Base-by-base conservation (phyloP, 1,284 basidiomycete genomes). In the Takashimella koratensis region DNA sequence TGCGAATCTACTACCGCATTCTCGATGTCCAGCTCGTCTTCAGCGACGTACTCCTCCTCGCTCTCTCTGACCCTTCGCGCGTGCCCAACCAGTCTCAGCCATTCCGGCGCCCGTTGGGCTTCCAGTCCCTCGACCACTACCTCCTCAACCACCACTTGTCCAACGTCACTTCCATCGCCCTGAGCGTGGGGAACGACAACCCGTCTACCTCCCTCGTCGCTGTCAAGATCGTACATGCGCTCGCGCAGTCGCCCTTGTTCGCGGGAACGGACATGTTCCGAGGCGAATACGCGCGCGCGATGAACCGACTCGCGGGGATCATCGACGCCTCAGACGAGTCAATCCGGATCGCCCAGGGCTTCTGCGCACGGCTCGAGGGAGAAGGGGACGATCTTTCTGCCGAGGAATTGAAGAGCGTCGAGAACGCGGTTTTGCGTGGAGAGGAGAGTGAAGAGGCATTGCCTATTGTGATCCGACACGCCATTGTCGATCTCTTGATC, bases 1-100 rank as follows among this genome's bases (percentile, higher is more conserved):
- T 98, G 43, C 81, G 92, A 56, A 92, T 96, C 61, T 80, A 92
- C 24, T 83, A 86, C 60, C 84, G 91, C 2, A 83, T 90, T 0
- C 78, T 97, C 51, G 87, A 90, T 53, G 81, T 93, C 26, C 93
- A 98, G 71, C 85, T 89, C 49, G 82, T 90, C 49, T 98, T 95
- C 78, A 79, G 93, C 44, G 91, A 97, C 56, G 84, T 94, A 16
- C 82, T 97, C 44, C 78, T 96, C 11, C 90, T 93, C 2, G 76
- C 88, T 3, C 81, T 95, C 5, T 77, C 83, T 6, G 86, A 91
- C 43, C 60, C 66, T 1, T 44, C 64, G 16, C 63, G 65, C 3
- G 30, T 36, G 8, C 30, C 30, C 8, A 60, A 58, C 42, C 47
- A 54, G 20, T 47, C 47, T 16, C 52, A 58, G 21, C 49, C 59